Conservation (phyloP, 495 filamentous ascomycete species). For the Cenococcum geophilum region DNA sequence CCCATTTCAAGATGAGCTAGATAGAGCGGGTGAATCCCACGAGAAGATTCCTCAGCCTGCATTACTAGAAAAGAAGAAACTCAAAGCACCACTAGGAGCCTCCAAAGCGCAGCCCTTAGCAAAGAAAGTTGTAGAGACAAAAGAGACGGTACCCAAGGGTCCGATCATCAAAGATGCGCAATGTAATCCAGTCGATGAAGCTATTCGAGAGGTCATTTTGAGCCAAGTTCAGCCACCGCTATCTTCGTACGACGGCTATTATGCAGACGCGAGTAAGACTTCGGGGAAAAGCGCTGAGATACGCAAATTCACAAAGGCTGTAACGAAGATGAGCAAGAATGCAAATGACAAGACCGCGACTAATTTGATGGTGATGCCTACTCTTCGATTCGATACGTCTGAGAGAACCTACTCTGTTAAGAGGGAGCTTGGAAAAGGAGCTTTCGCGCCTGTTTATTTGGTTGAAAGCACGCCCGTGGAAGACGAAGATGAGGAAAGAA, state of each 20-base stretch:
- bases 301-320: constrained; percentile 65
- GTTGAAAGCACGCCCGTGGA: constrained; percentile 55
- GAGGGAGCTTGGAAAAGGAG: constrained; percentile 85
- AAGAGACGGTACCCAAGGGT: constrained; percentile 42
- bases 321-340: constrained; percentile 55
- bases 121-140: constrained; percentile 10
- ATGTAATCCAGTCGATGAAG: constrained; percentile 81
- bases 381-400: constrained; percentile 60
- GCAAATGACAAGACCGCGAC: constrained; percentile 56
- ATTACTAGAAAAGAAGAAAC: constrained; percentile 34
- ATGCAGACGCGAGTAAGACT: constrained; percentile 54
- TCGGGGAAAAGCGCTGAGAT: constrained; percentile 66
- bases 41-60: constrained; percentile 46
- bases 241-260: constrained; percentile 67
- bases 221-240: constrained; percentile 64
- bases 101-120: constrained; percentile 22
- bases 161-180: constrained; percentile 73
- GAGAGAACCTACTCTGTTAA: constrained; percentile 65
- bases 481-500: constrained; percentile 38
- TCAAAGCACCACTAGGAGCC: constrained; percentile 3
- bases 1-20: constrained; percentile 58
- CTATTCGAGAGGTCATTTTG: constrained; percentile 66
- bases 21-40: constrained; percentile 33
- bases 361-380: constrained; percentile 51
- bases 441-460: constrained; percentile 91